Percentiles rank a stretch among this genome's conserved stretches.
These are phyloP conservation scores for Colletotrichum musae DNA, from an alignment of 2,329 filamentous ascomycete genomes.

Conservation along the genomic window DNA sequence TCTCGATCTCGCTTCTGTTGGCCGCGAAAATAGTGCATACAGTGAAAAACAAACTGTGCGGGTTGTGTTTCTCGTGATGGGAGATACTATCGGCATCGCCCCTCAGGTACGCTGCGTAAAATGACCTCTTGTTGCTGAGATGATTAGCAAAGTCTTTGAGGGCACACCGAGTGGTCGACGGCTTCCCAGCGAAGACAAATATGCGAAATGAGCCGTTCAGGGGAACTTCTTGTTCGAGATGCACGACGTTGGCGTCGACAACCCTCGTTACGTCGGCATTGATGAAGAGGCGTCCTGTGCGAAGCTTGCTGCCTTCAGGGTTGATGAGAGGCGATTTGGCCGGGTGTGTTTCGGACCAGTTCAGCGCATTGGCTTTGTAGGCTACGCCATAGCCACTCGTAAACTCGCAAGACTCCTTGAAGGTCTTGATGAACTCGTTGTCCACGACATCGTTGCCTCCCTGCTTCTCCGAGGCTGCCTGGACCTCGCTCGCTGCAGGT, in stretches of 20 bases:
- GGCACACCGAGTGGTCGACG: constrained; percentile 71
- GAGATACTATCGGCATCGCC: constrained; percentile 73
- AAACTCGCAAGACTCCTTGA: constrained; percentile 93
- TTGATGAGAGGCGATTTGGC: constrained; percentile 80
- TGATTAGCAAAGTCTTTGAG: constrained; percentile 78
- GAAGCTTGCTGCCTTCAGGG: constrained; percentile 74
- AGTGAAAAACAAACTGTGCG: constrained; percentile 87
- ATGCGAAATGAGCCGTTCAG: constrained; percentile 90
- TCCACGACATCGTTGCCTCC: constrained; percentile 61
- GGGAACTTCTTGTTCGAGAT: constrained; percentile 91
- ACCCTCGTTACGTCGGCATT: constrained; percentile 89
- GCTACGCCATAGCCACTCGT: constrained; percentile 93
- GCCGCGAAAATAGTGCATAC: constrained; percentile 82
- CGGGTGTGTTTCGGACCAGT: constrained; percentile 83
- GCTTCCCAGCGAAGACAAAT: constrained; percentile 86
- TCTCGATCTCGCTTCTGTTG: constrained; percentile 78
- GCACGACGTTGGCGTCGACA: constrained; percentile 89
- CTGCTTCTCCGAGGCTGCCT: constrained; percentile 68
- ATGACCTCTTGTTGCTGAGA: constrained; percentile 77
- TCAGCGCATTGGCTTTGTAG: constrained; percentile 86
- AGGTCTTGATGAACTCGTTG: constrained; percentile 88
- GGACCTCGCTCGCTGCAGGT: constrained; percentile 80
- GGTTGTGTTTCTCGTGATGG: constrained; percentile 87
- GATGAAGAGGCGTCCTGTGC: constrained; percentile 81
- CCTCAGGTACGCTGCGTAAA: constrained; percentile 78